Evolutionary conservation across 176 grass and related monocot species (phyloP), one percentile per base, ranked within the genome.

Genomic region (Chloris gayana): DNA sequence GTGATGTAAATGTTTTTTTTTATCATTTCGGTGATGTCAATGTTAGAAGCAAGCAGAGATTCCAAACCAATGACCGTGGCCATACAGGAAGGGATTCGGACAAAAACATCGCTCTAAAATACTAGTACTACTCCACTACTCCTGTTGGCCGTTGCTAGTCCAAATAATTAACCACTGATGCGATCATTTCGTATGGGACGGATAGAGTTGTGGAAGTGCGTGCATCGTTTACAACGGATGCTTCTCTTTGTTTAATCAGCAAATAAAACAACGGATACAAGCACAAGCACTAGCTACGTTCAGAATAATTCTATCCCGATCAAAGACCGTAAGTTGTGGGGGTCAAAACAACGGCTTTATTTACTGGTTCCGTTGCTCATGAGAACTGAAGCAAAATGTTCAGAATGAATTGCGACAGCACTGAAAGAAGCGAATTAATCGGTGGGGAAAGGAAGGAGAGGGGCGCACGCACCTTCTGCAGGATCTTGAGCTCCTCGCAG

Each of bases 401-500:
- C 4, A 17, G 17, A 54, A 22, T 54, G 58, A 86, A 39, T 9
- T 50, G 14, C 30, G 64, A 58, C 51, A 67, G 32, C 15, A 62
- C 14, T 74, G 58, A 63, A 77, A 5, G 50, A 29, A 64, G 72
- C 66, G 69, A 42, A 77, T 83, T 32, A 64, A 26, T 73, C 22
- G 26, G 9, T 64, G 41, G 7, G 15, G 29, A 56, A 44, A 22
- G 18, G 60, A 63, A 53, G 14, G n/a, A 1, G 35, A 6, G 35
- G 7, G 7, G 35, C 35, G 35, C 35, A 1, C 76, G 72, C 30
- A 98, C 96, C 92, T 99, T 99, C 33, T 95, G 96, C 70, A 99
- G 82, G 79, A 99, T 99, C 79, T 93, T 95, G 86, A 99, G 96
- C 79, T 99, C 96, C 31, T 99, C 92, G 78, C 86, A 88, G 73